phyloP scores from a whole-genome alignment of 2,329 filamentous ascomycete genomes.

The Penicillium sp. region DNA sequence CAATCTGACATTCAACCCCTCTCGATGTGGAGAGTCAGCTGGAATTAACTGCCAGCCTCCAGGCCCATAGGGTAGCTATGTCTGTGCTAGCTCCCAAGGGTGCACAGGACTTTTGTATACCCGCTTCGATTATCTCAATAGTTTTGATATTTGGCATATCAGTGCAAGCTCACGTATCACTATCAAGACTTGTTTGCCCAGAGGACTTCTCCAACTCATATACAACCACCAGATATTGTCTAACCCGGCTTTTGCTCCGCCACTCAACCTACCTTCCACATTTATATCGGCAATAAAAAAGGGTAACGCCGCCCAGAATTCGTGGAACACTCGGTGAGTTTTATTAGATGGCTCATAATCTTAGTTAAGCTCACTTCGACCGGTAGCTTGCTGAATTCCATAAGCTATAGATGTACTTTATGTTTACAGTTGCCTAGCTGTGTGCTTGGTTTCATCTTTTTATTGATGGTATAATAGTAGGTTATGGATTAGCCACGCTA shows the following conservation, averaged over 20 bases:
- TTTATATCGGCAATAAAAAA: not conserved
- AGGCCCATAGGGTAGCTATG: not conserved
- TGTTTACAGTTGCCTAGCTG: not conserved
- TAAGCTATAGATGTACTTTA: not conserved
- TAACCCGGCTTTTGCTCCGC: not conserved
- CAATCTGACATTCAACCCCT: not conserved
- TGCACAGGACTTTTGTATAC: not conserved
- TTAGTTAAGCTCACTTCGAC: not conserved
- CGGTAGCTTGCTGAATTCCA: not conserved
- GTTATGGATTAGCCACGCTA: no score
- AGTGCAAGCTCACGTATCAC: not conserved
- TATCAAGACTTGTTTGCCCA: not conserved
- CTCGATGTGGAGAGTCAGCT: not conserved
- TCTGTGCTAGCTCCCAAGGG: not conserved
- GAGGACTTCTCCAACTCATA: not conserved
- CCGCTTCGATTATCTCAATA: not conserved
- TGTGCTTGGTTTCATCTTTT: not conserved
- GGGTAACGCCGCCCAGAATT: not conserved
- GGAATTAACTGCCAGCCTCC: not conserved
- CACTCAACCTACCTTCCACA: not conserved
- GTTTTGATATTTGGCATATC: not conserved
- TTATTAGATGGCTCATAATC: not conserved
- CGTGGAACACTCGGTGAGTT: slow-evolving; percentile 1
- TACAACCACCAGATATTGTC: not conserved
- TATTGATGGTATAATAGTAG: not conserved